Base-by-base conservation (phyloP, 1,284 basidiomycete genomes). In the Cutaneotrichosporon sp. region DNA sequence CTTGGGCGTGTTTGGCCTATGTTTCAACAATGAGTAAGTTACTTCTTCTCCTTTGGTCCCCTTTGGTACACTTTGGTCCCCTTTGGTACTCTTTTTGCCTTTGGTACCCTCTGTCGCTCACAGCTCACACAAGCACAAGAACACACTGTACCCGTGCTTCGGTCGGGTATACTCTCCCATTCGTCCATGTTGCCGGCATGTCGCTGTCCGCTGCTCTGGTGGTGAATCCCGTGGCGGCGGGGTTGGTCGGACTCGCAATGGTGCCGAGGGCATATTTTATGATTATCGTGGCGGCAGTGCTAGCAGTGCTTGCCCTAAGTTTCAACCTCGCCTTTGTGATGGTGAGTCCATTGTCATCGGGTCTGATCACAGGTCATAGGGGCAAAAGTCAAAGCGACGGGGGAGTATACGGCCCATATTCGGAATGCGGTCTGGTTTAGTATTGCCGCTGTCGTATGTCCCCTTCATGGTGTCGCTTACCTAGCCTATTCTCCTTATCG, bases 401-500 rank as follows among this genome's bases (percentile, higher is more conserved):
- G 65, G 34, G 53, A 56, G 6, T 65, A 75, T 34, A 50, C 65
- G 3, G 75, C 63, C 0, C 69, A 72, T 50, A 64, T 79, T 11
- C 76, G 77, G 2, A 73, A 71, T 40, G 73, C 69, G 18, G 55
- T 79, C 8, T 81, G 77, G 78, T 51, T 81, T 11, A 69, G 69
- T 16, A 57, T 80, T 14, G 76, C 63, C 11, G 77, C 68, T n/a
- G 70, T 72, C 2, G 79, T 78, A 32, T 14, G 38, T 40, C 65
- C 76, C 72, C 6, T 2, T 6, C 7, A 34, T 26, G 18, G 22
- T 16, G 8, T 30, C 21, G 56, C 18, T 56, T 7, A 47, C 46
- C 18, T 14, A 52, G 50, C 26, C 50, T 30, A 13, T 16, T 4
- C 26, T 52, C 50, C 18, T 42, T 21, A 8, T 30, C 4, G 55